Evolutionary conservation across 495 filamentous ascomycete species (phyloP).

Genomic region (Massariosphaeria phaeospora): DNA sequence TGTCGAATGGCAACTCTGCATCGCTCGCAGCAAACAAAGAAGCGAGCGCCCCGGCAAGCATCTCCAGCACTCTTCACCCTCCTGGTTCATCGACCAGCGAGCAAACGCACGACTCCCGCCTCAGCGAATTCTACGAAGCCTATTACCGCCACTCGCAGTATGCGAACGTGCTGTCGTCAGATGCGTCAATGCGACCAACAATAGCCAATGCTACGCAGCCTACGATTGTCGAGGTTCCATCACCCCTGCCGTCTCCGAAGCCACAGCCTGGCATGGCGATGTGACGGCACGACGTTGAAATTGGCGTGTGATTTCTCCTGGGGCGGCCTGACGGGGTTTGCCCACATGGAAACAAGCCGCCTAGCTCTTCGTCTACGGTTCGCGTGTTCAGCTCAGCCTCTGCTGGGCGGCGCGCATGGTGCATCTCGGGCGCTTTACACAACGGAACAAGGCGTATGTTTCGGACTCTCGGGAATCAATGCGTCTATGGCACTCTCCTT

Average conservation of each 20-base stretch:
- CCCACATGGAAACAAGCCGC: not conserved
- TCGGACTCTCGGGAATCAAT: not conserved
- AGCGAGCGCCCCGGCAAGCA: not conserved
- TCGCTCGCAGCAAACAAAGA: not conserved
- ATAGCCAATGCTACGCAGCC: slow-evolving; percentile 9
- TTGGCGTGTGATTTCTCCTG: not conserved
- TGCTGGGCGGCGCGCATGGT: slow-evolving; percentile 1
- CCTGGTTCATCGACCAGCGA: slow-evolving; percentile 3
- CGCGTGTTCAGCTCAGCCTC: too few species aligned
- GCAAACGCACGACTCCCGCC: slow-evolving; percentile 14
- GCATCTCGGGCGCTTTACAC: slow-evolving; percentile 3
- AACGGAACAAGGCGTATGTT: slow-evolving; percentile 20
- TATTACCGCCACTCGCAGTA: slow-evolving; percentile 32
- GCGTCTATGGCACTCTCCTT: not conserved
- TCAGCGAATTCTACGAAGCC: slow-evolving; percentile 34
- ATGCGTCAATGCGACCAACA: slow-evolving; percentile 8
- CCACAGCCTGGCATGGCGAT: slow-evolving; percentile 15
- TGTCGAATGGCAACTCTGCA: slow-evolving; percentile 16
- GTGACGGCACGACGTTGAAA: not conserved
- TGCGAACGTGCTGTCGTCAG: not conserved
- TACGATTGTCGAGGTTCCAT: slow-evolving; percentile 29
- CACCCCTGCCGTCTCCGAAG: slow-evolving; percentile 20
- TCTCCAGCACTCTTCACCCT: slow-evolving; percentile 11
- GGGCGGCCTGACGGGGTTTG: not conserved
- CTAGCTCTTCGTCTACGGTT: too few species aligned